These are phyloP conservation scores for Chaetomium tenue DNA, from an alignment of 495 filamentous ascomycete genomes.

Conservation along the genomic window DNA sequence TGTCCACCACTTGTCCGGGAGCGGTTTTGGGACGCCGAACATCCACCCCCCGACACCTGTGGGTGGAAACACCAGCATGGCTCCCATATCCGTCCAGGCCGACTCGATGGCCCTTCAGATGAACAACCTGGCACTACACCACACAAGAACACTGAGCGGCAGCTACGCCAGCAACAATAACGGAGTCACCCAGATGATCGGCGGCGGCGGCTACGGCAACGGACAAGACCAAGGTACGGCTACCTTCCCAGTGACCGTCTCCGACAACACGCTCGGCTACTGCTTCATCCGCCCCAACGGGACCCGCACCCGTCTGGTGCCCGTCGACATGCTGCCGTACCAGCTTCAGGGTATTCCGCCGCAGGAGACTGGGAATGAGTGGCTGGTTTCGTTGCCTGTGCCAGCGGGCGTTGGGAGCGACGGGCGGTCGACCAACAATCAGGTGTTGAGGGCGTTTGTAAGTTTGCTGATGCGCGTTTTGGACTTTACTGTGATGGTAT, in stretches of 20 bases:
- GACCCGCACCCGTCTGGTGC: conserved; percentile 59
- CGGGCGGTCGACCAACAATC: conserved; percentile 38
- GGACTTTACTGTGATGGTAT: not conserved
- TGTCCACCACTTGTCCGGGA: not conserved
- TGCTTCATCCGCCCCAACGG: conserved; percentile 60
- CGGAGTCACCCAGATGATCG: not conserved
- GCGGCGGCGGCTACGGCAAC: not conserved
- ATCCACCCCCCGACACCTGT: not conserved
- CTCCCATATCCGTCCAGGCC: not conserved
- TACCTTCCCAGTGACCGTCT: conserved; percentile 2
- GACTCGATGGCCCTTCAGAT: not conserved
- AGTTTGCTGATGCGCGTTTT: conserved; percentile 11
- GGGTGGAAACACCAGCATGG: not conserved
- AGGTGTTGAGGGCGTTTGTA: conserved; percentile 26
- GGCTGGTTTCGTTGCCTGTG: conserved; percentile 45
- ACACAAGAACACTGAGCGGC: not conserved
- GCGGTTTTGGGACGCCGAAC: not conserved
- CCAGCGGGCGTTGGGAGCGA: conserved; percentile 38
- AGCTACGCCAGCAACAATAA: not conserved
- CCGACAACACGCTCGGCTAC: conserved; percentile 36
- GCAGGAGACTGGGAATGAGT: conserved; percentile 28
- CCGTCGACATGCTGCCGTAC: conserved; percentile 61
- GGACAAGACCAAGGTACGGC: not conserved
- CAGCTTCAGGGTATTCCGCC: conserved; percentile 38
- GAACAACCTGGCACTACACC: not conserved